Percentiles rank a stretch among this genome's conserved stretches.
These are phyloP conservation scores for Fusarium nurragi DNA, from an alignment of 2,329 filamentous ascomycete species.

Conservation along the genomic window DNA sequence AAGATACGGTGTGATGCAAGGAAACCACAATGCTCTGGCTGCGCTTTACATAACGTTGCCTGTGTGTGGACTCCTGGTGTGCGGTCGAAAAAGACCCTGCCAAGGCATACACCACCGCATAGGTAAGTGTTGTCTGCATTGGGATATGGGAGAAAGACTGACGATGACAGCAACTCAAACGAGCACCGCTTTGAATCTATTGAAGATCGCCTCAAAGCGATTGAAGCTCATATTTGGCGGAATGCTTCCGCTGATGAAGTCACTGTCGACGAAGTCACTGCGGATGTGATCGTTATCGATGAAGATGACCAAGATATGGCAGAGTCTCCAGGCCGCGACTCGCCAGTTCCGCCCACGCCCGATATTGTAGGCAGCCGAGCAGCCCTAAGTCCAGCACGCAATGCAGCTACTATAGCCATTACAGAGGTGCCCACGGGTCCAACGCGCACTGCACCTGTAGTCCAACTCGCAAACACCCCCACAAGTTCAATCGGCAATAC, in stretches of 20 bases:
- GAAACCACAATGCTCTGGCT: constrained; percentile 4
- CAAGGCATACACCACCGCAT: background rate
- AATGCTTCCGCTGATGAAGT: background rate
- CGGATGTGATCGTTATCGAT: background rate
- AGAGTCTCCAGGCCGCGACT: background rate
- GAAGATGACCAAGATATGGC: background rate
- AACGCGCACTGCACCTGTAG: background rate
- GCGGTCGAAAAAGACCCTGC: background rate
- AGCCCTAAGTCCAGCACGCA: background rate
- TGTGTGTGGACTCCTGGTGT: constrained; percentile 12
- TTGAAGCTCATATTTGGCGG: constrained; percentile 11
- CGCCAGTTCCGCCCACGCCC: background rate
- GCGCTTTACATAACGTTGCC: background rate
- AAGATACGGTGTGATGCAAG: constrained; percentile 22
- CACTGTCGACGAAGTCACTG: background rate
- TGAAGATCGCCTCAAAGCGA: background rate
- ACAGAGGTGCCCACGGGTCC: too few relatives aligned
- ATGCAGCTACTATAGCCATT: background rate
- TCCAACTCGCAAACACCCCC: background rate
- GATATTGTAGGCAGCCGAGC: background rate
- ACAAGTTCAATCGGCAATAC: too few relatives aligned
- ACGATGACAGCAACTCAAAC: background rate
- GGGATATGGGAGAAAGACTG: background rate
- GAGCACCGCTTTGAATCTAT: background rate
- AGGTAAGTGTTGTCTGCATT: background rate